Conservation (phyloP, 2,329 filamentous ascomycete genomes). For the Diaporthe sp. region DNA sequence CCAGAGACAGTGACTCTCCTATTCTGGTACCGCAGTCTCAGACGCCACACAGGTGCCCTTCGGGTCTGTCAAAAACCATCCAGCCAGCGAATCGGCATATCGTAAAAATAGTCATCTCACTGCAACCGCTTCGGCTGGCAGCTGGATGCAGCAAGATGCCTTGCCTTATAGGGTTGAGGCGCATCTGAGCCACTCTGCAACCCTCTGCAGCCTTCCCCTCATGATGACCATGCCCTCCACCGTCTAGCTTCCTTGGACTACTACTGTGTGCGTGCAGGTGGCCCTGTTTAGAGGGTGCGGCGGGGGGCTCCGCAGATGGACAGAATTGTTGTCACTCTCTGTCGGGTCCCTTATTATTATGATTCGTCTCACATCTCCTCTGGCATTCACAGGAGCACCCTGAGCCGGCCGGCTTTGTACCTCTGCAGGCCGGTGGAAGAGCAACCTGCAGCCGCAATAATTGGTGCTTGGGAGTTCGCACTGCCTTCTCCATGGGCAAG, state of each 20-base stretch:
- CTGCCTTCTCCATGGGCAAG: constrained; percentile 8
- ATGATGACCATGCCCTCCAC: neutral
- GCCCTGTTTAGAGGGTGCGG: constrained; percentile 1
- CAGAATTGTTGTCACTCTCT: neutral
- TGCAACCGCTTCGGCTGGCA: constrained; percentile 20
- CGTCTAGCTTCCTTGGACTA: neutral
- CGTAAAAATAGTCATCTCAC: constrained; percentile 34
- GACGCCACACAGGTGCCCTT: neutral
- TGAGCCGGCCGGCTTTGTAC: neutral
- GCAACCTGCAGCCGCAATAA: neutral
- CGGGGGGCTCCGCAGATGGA: constrained; percentile 14
- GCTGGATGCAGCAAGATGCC: constrained; percentile 18
- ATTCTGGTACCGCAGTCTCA: constrained; percentile 4
- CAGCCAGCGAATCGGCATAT: constrained; percentile 5
- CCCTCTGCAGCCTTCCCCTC: constrained; percentile 2
- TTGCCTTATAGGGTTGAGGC: constrained; percentile 17
- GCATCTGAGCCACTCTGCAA: constrained; percentile 18
- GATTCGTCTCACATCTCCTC: constrained; percentile 10
- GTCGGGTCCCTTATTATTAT: neutral
- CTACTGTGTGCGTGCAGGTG: neutral
- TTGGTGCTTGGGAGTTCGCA: constrained; percentile 20
- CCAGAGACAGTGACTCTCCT: neutral
- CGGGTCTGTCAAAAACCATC: neutral
- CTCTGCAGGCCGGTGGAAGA: constrained; percentile 16
- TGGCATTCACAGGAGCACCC: neutral